Base-by-base conservation (phyloP, 2,329 filamentous ascomycete species). In the Aureobasidium sp. region DNA sequence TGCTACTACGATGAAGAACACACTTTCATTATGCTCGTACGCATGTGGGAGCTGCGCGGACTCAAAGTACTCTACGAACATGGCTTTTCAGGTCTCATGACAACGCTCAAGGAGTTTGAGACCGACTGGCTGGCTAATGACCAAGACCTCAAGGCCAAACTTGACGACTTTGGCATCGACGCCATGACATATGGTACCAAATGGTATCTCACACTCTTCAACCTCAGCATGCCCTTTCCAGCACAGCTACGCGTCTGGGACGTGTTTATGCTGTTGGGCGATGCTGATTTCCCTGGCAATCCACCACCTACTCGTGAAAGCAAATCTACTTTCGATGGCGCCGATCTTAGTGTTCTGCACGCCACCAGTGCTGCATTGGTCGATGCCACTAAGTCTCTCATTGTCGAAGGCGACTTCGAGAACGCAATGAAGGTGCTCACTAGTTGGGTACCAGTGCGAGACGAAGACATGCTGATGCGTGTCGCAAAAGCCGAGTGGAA, bases 191-290 rank as follows among this genome's bases (percentile, higher is more conserved):
- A 97, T 71, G 94, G 92, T 36, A 97, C 93, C 4, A 83, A 92
- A 58, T 99, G 94, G 94, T 99, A 99, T 72, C 81, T 99, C 57
- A 99, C 94, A 2, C 80, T 99, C 9, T 99, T 99, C 81, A 97
- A 97, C 75, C 88, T 97, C 70, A 95, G 91, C 16, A 90, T 99
- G 57, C 94, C 94, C 0, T 99, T 97, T 69, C 83, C 90, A 0
- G 92, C 93, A 3, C 94, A 97, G 74, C 85, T 99, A 39, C 88
- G 94, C 53, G 89, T 99, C 16, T 99, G 94, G 94, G 94, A 99
- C 71, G 89, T 97, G 1, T 97, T 97, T 75, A 91, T 99, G 83
- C 84, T 99, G 14, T 83, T 97, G 13, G 94, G 93, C 50, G 90
- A 93, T 67, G 81, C 82, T 21, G n/a, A 61, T 3, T 51, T 61